phyloP scores from a whole-genome alignment of 2,329 filamentous ascomycete genomes.

The Fulvia fulva region DNA sequence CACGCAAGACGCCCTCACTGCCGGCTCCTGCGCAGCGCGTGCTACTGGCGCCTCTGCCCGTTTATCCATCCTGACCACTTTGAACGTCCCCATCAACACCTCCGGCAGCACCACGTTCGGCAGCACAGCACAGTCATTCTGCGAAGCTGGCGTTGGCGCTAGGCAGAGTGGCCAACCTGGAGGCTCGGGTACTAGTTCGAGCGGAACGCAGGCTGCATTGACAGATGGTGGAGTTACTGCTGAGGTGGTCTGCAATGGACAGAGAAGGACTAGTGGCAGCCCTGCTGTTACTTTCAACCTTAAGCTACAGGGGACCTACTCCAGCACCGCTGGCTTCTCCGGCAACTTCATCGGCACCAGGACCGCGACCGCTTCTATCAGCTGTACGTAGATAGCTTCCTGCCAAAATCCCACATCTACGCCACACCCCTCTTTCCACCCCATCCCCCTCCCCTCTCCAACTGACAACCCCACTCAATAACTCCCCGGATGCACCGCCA shows the following conservation, averaged over 20 bases:
- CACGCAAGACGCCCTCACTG: slow-evolving; percentile 10
- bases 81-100: slow-evolving; percentile 9
- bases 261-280: background rate
- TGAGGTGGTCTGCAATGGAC: slow-evolving; percentile 9
- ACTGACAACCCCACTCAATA: no score
- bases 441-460: no score
- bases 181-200: slow-evolving; percentile 5
- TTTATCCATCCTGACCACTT: slow-evolving; percentile 4
- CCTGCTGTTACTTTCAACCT: slow-evolving; percentile 1
- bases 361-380: slow-evolving; percentile 5
- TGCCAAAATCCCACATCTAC: background rate
- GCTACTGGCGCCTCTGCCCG: slow-evolving; percentile 11
- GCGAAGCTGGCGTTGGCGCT: slow-evolving; percentile 12
- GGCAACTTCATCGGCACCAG: slow-evolving; percentile 7
- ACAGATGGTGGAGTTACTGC: slow-evolving; percentile 9
- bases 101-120: slow-evolving; percentile 5
- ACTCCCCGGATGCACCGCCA: slow-evolving; percentile 29
- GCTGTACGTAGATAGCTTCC: slow-evolving; percentile 11
- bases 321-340: slow-evolving; percentile 1
- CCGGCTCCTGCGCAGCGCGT: slow-evolving; percentile 9
- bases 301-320: background rate
- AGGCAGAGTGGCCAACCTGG: slow-evolving; percentile 2
- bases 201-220: slow-evolving; percentile 7
- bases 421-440: no score
- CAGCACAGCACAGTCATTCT: slow-evolving; percentile 6